Evolutionary conservation across 2,329 filamentous ascomycete species (phyloP).

Genomic region (Fusarium cyanostomum): DNA sequence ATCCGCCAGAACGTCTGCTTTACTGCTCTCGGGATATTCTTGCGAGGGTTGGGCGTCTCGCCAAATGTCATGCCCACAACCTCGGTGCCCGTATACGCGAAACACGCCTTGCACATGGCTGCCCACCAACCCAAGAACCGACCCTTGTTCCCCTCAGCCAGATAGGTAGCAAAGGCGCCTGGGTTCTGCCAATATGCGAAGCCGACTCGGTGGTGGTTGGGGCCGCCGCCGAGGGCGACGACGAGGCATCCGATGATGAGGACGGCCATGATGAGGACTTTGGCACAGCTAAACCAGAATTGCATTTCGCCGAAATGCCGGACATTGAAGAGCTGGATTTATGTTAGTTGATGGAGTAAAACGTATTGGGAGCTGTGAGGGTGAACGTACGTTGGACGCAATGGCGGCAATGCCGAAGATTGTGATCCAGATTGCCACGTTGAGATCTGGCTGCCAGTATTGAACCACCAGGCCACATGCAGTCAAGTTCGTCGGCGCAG

Average conservation of each 20-base stretch:
- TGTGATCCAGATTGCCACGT: slow-evolving; percentile 51
- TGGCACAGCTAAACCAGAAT: slow-evolving; percentile 58
- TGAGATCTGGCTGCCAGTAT: slow-evolving; percentile 51
- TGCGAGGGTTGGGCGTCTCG: slow-evolving; percentile 39
- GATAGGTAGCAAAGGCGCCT: slow-evolving; percentile 53
- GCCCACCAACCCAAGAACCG: slow-evolving; percentile 54
- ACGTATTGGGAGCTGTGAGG: not conserved
- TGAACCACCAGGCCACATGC: slow-evolving; percentile 51
- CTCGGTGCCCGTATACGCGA: slow-evolving; percentile 44
- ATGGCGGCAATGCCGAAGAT: slow-evolving; percentile 49
- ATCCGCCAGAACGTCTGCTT: slow-evolving; percentile 43
- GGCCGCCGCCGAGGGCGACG: slow-evolving; percentile 52
- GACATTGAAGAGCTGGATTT: slow-evolving; percentile 47
- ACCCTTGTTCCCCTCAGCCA: slow-evolving; percentile 46
- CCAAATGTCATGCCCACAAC: slow-evolving; percentile 30
- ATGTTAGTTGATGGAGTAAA: rapidly evolving
- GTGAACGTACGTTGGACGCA: slow-evolving; percentile 40
- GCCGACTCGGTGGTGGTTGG: slow-evolving; percentile 50
- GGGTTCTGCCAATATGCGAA: slow-evolving; percentile 57
- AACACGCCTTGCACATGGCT: slow-evolving; percentile 51
- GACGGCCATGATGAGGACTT: slow-evolving; percentile 55
- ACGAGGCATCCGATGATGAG: slow-evolving; percentile 46
- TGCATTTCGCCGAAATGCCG: slow-evolving; percentile 58
- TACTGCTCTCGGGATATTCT: slow-evolving; percentile 36
- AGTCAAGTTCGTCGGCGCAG: slow-evolving; percentile 51